These are phyloP conservation scores for Scedosporium minutisporum DNA, from an alignment of 2,329 filamentous ascomycete species.

Conservation along the genomic window DNA sequence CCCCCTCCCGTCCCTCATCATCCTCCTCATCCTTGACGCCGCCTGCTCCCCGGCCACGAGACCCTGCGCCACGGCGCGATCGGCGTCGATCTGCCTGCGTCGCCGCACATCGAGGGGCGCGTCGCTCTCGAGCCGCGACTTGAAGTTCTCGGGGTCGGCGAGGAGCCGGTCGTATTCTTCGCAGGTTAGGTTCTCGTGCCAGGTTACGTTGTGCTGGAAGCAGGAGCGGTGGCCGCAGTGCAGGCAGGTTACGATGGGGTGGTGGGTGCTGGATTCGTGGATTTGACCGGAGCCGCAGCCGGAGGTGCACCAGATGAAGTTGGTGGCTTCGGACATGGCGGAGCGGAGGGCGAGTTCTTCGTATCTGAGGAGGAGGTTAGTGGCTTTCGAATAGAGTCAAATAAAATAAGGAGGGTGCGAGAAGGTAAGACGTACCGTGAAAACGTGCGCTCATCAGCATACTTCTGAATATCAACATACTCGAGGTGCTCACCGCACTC, in stretches of 20 bases:
- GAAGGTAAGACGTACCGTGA: conserved; percentile 21
- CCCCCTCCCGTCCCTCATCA: conserved; percentile 11
- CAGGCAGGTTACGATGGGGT: conserved; percentile 32
- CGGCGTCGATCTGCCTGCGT: conserved; percentile 36
- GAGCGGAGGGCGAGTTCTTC: conserved; percentile 32
- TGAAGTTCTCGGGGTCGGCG: conserved; percentile 28
- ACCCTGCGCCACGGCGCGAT: conserved; percentile 23
- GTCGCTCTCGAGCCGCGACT: conserved; percentile 26
- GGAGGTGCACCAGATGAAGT: conserved; percentile 45
- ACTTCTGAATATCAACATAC: conserved; percentile 33
- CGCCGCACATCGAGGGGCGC: conserved; percentile 18
- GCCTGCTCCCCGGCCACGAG: conserved; percentile 21
- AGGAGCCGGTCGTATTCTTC: conserved; percentile 30
- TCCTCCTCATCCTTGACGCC: conserved; percentile 14
- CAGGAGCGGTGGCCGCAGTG: conserved; percentile 30
- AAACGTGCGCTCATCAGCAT: conserved; percentile 33
- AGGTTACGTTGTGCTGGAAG: conserved; percentile 29
- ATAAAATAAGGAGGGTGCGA: not conserved
- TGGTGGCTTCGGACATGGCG: conserved; percentile 29
- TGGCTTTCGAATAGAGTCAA: not conserved
- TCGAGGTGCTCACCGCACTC: conserved; percentile 35
- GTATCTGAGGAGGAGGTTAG: conserved; percentile 20
- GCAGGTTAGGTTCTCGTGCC: conserved; percentile 32
- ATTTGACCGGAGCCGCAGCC: conserved; percentile 43
- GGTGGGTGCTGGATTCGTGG: conserved; percentile 28